These are phyloP conservation scores for Chaetomiaceae sp. DNA, from an alignment of 2,329 filamentous ascomycete genomes.

Conservation along the genomic window DNA sequence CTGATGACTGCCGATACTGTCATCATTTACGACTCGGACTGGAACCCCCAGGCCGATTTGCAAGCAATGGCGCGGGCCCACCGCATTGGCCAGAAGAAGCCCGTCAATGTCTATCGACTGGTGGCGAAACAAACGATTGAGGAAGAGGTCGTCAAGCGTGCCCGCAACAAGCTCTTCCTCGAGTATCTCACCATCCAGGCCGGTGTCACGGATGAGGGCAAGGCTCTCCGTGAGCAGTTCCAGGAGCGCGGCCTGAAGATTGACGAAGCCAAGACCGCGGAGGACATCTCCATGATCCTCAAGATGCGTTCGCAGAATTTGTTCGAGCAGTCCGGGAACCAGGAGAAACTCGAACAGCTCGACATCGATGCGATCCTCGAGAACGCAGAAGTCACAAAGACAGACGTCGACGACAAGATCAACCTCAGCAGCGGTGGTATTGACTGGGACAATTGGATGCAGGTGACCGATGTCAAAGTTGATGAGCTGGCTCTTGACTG, in stretches of 20 bases:
- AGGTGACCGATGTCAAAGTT: slow-evolving; percentile 96
- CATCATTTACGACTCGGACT: slow-evolving; percentile 95
- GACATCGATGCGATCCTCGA: slow-evolving; percentile 96
- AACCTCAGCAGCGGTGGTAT: slow-evolving; percentile 81
- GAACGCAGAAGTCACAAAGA: slow-evolving; percentile 95
- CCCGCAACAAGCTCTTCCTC: slow-evolving; percentile 92
- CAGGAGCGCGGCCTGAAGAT: slow-evolving; percentile 68
- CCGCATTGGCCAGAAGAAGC: slow-evolving; percentile 92
- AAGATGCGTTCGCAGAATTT: slow-evolving; percentile 98
- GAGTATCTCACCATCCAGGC: slow-evolving; percentile 97
- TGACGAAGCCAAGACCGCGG: slow-evolving; percentile 80
- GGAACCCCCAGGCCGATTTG: slow-evolving; percentile 97
- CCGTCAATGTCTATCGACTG: slow-evolving; percentile 91
- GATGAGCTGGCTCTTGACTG: slow-evolving; percentile 75
- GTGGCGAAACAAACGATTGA: slow-evolving; percentile 98
- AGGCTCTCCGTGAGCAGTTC: slow-evolving; percentile 67
- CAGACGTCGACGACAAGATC: slow-evolving; percentile 88
- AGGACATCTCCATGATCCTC: slow-evolving; percentile 92
- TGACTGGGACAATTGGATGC: slow-evolving; percentile 87
- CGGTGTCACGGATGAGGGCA: slow-evolving; percentile 91
- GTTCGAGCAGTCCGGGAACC: slow-evolving; percentile 96
- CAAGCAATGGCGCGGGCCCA: slow-evolving; percentile 98
- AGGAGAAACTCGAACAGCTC: slow-evolving; percentile 91
- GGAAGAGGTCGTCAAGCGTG: slow-evolving; percentile 92
- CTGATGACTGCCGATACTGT: slow-evolving; percentile 98